Percentiles rank a stretch among this genome's conserved stretches.
Conservation (phyloP, 2,329 filamentous ascomycete species). For the Akanthomyces uredinophilus region DNA sequence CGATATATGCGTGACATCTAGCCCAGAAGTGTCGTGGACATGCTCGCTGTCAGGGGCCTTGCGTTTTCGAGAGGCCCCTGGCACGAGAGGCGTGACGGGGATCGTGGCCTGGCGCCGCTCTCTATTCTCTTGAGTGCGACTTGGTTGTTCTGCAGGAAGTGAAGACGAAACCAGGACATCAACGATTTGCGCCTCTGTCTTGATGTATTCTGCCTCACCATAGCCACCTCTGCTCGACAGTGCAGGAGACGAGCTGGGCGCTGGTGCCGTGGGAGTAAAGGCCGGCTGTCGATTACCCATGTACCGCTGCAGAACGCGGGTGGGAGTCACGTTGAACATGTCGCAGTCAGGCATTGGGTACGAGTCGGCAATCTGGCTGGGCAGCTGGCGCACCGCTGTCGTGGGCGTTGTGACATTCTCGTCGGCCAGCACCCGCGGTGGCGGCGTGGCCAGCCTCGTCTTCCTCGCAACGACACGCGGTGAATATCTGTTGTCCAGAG, state of each 20-base stretch:
- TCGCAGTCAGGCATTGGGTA: constrained; percentile 35
- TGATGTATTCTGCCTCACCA: neutral
- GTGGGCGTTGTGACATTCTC: constrained; percentile 20
- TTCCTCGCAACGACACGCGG: constrained; percentile 20
- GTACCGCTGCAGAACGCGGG: constrained; percentile 45
- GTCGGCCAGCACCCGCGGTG: constrained; percentile 1
- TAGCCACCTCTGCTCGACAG: neutral
- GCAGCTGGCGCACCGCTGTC: constrained; percentile 36
- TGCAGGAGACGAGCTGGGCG: constrained; percentile 10
- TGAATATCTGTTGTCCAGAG: constrained; percentile 39
- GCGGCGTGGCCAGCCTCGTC: neutral
- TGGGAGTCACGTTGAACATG: constrained; percentile 38
- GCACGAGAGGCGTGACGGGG: constrained; percentile 8
- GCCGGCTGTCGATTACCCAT: constrained; percentile 32
- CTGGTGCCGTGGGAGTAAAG: constrained; percentile 21
- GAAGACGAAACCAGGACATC: neutral
- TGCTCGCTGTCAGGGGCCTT: constrained; percentile 7
- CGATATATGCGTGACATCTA: constrained; percentile 30
- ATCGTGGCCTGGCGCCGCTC: neutral
- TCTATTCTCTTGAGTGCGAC: neutral
- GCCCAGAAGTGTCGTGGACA: constrained; percentile 14
- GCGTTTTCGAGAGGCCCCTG: neutral
- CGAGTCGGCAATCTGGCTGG: constrained; percentile 52
- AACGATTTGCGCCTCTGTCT: neutral
- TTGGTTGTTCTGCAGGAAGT: neutral